These are phyloP conservation scores for Cyberlindnera petersonii DNA, from an alignment of 805 yeast genomes.

Conservation along the genomic window DNA sequence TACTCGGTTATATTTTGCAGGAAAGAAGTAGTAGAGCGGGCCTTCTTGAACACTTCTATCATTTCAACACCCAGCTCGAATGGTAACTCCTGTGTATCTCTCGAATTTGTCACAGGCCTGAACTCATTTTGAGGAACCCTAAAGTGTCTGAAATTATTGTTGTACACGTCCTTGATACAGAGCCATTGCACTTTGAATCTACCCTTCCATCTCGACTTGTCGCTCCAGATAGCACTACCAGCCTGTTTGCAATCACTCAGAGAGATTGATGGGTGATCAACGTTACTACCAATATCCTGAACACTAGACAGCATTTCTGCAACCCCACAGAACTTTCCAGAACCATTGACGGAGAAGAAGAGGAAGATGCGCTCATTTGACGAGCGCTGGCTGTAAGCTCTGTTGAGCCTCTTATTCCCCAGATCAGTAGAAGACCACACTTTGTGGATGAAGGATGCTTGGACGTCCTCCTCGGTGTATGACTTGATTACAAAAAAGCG, in stretches of 20 bases:
- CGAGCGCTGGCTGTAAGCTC: slow-evolving; percentile 32
- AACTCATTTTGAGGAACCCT: slow-evolving; percentile 39
- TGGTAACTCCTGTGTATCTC: slow-evolving; percentile 61
- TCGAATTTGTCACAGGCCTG: slow-evolving; percentile 52
- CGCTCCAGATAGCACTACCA: slow-evolving; percentile 41
- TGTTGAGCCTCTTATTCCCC: slow-evolving; percentile 50
- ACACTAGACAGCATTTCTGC: slow-evolving; percentile 45
- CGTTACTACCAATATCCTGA: slow-evolving; percentile 19
- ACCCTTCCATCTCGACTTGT: slow-evolving; percentile 45
- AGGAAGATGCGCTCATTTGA: slow-evolving; percentile 37
- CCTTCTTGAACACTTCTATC: slow-evolving; percentile 39
- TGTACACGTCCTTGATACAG: slow-evolving; percentile 47
- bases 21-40: slow-evolving; percentile 18
- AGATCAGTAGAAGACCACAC: slow-evolving; percentile 59
- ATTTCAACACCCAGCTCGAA: slow-evolving; percentile 43
- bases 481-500: slow-evolving; percentile 54
- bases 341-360: slow-evolving; percentile 55
- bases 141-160: slow-evolving; percentile 43
- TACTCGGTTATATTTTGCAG: slow-evolving; percentile 11
- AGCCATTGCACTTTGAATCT: slow-evolving; percentile 54
- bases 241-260: neutral
- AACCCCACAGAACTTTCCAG: slow-evolving; percentile 56
- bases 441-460: slow-evolving; percentile 43
- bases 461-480: slow-evolving; percentile 43
- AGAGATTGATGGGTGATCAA: neutral